Evolutionary conservation across 139 green algal species (phyloP), one percentile per base, ranked within the genome.

Genomic region (Nannochloris sp.): DNA sequence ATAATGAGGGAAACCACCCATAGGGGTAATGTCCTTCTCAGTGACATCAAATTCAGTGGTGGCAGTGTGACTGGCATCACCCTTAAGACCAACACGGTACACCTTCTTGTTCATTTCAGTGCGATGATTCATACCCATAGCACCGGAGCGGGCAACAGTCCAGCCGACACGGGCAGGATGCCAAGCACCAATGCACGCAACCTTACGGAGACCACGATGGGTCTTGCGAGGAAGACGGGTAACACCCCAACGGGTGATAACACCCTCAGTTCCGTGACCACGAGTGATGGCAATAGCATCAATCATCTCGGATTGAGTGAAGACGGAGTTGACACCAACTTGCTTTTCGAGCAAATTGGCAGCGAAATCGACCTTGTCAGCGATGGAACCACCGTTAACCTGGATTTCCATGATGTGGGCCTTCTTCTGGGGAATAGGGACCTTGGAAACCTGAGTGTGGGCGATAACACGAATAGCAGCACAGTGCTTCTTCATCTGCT

Each of bases 51-150:
- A 95, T 54, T 97, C 91, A 38, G 95, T 99, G 69, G 76, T 88
- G 51, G 86, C 94, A 10, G 54, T 42, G 87, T 96, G 89, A 56
- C 51, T 80, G 39, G 87, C 85, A 45, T 95, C 82, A 65, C 86
- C 91, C 81, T 90, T 94, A 84, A 97, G 96, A 73, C 95, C 95
- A 29, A 99, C 72, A 78, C 90, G 89, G 89, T 98, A 98, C n/a
- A 98, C 77, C 91, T 99, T 99, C 91, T 99, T 98, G 93, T 99
- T 98, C 79, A 97, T 95, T 87, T 99, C 92, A 0, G 95, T 99
- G 60, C 95, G 84, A 87, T 99, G 95, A 82, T 97, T 89, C 83
- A 95, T 97, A 60, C 95, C 95, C 71, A 90, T 70, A 87, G 98
- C 94, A 83, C 95, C 95, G 9, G 90, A 81, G 51, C 95, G 88